Percentiles rank a stretch among this genome's conserved stretches.
phyloP scores from a whole-genome alignment of 148 eudicot genomes.

The Linanthus parryae region DNA sequence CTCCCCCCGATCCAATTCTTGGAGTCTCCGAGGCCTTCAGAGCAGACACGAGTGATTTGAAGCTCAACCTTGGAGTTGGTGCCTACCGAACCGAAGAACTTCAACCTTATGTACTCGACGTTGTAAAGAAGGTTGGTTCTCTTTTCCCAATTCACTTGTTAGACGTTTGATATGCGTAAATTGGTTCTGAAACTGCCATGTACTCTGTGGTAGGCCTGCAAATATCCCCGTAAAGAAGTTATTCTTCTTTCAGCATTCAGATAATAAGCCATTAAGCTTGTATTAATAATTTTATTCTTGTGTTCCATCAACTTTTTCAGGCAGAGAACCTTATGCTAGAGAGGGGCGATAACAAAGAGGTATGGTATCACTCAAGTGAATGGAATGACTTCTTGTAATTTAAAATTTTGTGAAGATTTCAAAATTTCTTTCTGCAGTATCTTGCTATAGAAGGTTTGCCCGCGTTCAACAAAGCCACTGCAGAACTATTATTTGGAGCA shows the following conservation, averaged over 20 bases:
- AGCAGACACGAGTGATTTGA: conserved; percentile 77
- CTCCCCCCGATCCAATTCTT: conserved; percentile 98
- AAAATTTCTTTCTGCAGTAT: conserved; percentile 46
- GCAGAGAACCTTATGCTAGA: conserved; percentile 91
- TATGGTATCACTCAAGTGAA: conserved; percentile 15
- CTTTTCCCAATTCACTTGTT: background rate
- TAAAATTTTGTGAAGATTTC: background rate
- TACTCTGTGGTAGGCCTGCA: conserved; percentile 3
- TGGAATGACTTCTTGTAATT: conserved; percentile 5
- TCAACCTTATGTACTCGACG: conserved; percentile 88
- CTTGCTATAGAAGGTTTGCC: conserved; percentile 98
- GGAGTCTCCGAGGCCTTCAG: conserved; percentile 97
- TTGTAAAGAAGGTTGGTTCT: conserved; percentile 75
- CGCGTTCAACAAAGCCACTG: conserved; percentile 90
- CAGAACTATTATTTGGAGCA: conserved; percentile 89
- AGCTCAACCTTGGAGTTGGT: conserved; percentile 97
- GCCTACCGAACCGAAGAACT: conserved; percentile 99
- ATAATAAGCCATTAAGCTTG: no score
- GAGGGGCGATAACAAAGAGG: conserved; percentile 97
- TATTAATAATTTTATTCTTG: no score
- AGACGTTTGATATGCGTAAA: background rate
- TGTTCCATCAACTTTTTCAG: conserved; percentile 21
- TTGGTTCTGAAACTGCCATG: background rate
- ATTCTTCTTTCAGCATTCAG: no score
- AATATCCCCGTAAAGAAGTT: no score